Evolutionary conservation across 1,139 yeast species (phyloP).

Genomic region (Blastobotrys capitulatus): DNA sequence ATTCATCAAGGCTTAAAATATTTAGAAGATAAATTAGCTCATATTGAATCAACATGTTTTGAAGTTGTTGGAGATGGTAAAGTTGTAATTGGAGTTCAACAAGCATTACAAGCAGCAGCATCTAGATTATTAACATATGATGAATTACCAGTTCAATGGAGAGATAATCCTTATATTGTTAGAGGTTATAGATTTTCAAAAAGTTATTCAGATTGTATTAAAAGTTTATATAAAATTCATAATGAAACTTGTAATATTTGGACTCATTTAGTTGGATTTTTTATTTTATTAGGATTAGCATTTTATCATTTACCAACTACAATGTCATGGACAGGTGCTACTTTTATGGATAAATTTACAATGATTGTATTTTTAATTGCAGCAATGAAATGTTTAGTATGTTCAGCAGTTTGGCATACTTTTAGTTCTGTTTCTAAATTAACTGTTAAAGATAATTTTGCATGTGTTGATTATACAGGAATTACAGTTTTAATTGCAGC

Average conservation of each 20-base stretch:
- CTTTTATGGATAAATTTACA: conserved; percentile 46
- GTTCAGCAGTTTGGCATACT: conserved; percentile 90
- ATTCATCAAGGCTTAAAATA: conserved; percentile 25
- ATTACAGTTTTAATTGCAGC: conserved; percentile 86
- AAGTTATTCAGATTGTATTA: conserved; percentile 53
- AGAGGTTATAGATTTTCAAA: conserved; percentile 81
- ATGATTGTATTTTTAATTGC: conserved; percentile 64
- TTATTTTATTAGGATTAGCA: conserved; percentile 52
- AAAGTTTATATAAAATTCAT: conserved; percentile 59
- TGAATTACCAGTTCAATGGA: conserved; percentile 88
- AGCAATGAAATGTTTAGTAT: conserved; percentile 67
- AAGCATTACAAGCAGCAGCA: conserved; percentile 43
- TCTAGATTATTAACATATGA: conserved; percentile 65
- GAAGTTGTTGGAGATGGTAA: conserved; percentile 14
- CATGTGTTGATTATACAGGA: conserved; percentile 94
- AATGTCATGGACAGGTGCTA: conserved; percentile 38
- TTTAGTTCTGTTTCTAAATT: conserved; percentile 72
- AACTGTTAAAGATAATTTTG: conserved; percentile 62
- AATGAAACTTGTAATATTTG: conserved; percentile 92
- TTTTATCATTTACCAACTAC: conserved; percentile 55
- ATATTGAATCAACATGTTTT: conserved; percentile 28
- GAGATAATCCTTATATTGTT: conserved; percentile 82
- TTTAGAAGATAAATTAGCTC: conserved; percentile 31
- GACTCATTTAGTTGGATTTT: conserved; percentile 77
- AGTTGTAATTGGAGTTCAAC: conserved; percentile 28